Base-by-base conservation (phyloP, 345 rosid genomes). In the Aegle marmelos region DNA sequence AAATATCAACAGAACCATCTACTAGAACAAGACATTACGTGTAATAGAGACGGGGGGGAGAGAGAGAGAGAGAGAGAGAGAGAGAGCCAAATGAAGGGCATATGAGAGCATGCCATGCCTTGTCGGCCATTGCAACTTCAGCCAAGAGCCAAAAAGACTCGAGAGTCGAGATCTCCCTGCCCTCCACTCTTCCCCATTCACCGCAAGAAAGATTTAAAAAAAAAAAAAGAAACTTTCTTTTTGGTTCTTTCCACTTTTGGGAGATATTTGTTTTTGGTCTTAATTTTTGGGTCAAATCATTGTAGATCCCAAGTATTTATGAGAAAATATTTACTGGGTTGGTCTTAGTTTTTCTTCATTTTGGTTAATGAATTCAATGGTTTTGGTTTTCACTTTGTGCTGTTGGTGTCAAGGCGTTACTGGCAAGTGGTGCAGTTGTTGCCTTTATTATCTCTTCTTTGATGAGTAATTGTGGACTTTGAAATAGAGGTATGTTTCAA, bases 41-140 rank as follows among this genome's bases (percentile, higher is more conserved):
- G 39, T 28, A 28, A 72, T 36, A 77, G 50, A 11, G 50, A 45
- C 50, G 13, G 50, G 7, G 6, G 37, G 6, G 37, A 33, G 48
- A 2, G 50, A 41, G 50, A 34, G 37, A 45, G 50, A 34, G 37
- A 34, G 37, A 33, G 48, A 2, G 50, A 41, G 50, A 34, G 37
- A 45, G 50, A 45, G 50, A 45, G 50, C 50, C 50, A 45, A 45
- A 45, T 45, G 50, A 45, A 45, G 16, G 3, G 50, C 13, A 78
- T 71, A 76, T 72, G 82, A 74, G 72, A 36, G 86, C 89, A 83
- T 86, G 87, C 87, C 89, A 83, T 86, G 86, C 87, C 88, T 84
- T 82, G 87, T 88, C 86, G 84, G 88, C 88, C 89, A 86, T 86
- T 85, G 77, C 76, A 88, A 85, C 80, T 84, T 79, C 82, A 83